These are phyloP conservation scores for Hypholoma fasciculare DNA, from an alignment of 768 basidiomycete species.

Conservation along the genomic window DNA sequence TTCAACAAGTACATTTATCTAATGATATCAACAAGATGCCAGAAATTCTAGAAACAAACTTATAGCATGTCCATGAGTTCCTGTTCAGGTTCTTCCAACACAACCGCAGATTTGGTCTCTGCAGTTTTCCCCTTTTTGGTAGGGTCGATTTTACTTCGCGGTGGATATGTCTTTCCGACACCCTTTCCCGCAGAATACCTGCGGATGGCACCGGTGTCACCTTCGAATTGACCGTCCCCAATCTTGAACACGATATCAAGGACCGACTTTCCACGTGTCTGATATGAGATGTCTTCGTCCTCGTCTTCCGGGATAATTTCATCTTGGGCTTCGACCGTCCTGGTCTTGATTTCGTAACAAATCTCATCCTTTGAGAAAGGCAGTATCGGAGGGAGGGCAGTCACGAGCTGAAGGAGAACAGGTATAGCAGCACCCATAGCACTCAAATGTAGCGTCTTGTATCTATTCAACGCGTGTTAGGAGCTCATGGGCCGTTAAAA, in stretches of 20 bases:
- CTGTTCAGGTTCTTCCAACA: constrained; percentile 35
- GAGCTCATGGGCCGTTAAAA: not conserved
- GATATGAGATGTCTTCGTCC: constrained; percentile 66
- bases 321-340: constrained; percentile 73
- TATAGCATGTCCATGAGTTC: constrained; percentile 32
- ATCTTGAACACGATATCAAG: constrained; percentile 61
- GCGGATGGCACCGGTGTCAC: constrained; percentile 27
- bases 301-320: constrained; percentile 78
- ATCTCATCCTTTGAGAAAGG: constrained; percentile 68
- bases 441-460: constrained; percentile 70
- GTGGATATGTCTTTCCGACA: constrained; percentile 12
- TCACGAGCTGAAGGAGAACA: constrained; percentile 65
- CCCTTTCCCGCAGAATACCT: constrained; percentile 25
- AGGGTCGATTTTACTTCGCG: constrained; percentile 5
- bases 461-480: constrained; percentile 37
- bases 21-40: too few species aligned
- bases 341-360: constrained; percentile 60
- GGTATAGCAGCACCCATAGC: constrained; percentile 93
- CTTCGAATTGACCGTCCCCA: constrained; percentile 59
- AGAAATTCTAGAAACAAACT: not conserved
- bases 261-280: constrained; percentile 71
- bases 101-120: constrained; percentile 11
- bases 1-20: too few species aligned
- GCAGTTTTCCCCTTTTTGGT: constrained; percentile 14
- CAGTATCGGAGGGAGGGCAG: constrained; percentile 71